A percentile compares a stretch with the other conserved stretches of the same genome.
phyloP scores from a whole-genome alignment of 2,329 filamentous ascomycete species.

The Curvularia lunata region DNA sequence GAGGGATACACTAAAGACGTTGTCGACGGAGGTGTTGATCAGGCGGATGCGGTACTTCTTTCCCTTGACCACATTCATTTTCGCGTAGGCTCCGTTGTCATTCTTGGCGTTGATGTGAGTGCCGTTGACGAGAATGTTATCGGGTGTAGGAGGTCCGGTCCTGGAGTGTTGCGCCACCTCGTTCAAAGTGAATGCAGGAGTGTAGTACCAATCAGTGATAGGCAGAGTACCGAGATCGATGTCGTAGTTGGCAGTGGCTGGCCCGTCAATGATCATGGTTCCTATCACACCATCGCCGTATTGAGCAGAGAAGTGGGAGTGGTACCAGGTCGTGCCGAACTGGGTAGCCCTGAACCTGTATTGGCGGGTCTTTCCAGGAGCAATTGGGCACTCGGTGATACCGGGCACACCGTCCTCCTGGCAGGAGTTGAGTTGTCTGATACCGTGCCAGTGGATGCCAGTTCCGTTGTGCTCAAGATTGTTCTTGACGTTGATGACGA shows the following conservation, averaged over 20 bases:
- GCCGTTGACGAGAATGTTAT: constrained; percentile 61
- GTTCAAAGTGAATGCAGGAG: constrained; percentile 40
- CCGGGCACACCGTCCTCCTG: constrained; percentile 64
- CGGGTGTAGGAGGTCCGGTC: constrained; percentile 48
- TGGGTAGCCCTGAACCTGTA: constrained; percentile 65
- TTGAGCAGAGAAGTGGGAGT: constrained; percentile 52
- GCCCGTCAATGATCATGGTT: constrained; percentile 51
- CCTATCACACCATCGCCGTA: constrained; percentile 54
- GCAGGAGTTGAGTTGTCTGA: constrained; percentile 47
- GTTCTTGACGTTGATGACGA: constrained; percentile 51
- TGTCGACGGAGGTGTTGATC: constrained; percentile 59
- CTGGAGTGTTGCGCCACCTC: constrained; percentile 42
- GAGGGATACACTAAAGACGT: constrained; percentile 41
- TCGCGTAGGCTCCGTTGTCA: constrained; percentile 46
- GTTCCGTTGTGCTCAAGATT: constrained; percentile 55
- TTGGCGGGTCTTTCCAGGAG: constrained; percentile 62
- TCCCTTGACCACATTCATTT: constrained; percentile 51
- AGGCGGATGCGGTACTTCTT: constrained; percentile 64
- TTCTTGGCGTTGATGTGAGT: constrained; percentile 57
- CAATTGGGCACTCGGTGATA: constrained; percentile 67
- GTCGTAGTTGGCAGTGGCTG: constrained; percentile 57
- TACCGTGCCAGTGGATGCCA: constrained; percentile 60
- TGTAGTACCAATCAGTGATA: constrained; percentile 68
- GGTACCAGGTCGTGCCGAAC: constrained; percentile 55
- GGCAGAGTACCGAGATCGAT: constrained; percentile 66